A percentile compares a stretch with the other conserved stretches of the same genome.
phyloP scores from a whole-genome alignment of 2,329 filamentous ascomycete genomes.

The Cercospora sp. region DNA sequence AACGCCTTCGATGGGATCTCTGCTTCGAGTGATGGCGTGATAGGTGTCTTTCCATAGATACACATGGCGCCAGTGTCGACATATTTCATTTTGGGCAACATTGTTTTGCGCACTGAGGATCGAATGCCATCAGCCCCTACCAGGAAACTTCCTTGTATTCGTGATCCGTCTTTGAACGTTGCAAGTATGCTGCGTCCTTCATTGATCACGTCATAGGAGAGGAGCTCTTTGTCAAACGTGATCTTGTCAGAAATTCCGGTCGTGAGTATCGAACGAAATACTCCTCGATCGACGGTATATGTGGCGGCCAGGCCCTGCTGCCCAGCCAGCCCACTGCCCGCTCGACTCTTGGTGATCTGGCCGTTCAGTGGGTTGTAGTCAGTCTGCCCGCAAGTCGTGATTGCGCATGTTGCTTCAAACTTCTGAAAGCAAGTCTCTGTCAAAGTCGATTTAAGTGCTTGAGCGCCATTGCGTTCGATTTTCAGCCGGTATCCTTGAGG shows the following conservation, averaged over 20 bases:
- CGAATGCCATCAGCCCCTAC: background rate
- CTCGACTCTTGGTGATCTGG: background rate
- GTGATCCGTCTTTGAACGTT: background rate
- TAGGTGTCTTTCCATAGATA: background rate
- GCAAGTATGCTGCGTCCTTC: background rate
- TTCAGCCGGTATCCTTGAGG: background rate
- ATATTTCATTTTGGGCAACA: background rate
- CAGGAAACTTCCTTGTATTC: background rate
- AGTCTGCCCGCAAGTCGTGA: background rate
- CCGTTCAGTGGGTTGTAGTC: background rate
- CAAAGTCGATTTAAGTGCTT: background rate
- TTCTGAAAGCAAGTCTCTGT: background rate
- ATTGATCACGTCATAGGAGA: background rate
- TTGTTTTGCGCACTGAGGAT: background rate
- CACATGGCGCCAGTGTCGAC: background rate
- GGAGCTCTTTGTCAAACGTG: background rate
- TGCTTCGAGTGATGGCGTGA: background rate
- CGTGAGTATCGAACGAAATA: background rate
- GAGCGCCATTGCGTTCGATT: background rate
- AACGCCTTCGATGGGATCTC: constrained; percentile 21
- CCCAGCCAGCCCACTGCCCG: background rate
- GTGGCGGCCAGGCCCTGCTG: background rate
- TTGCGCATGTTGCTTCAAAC: background rate
- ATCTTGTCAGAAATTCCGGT: background rate
- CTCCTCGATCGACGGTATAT: background rate